phyloP scores from a whole-genome alignment of 2,329 filamentous ascomycete species.

The Arthrobotrys musiformis region DNA sequence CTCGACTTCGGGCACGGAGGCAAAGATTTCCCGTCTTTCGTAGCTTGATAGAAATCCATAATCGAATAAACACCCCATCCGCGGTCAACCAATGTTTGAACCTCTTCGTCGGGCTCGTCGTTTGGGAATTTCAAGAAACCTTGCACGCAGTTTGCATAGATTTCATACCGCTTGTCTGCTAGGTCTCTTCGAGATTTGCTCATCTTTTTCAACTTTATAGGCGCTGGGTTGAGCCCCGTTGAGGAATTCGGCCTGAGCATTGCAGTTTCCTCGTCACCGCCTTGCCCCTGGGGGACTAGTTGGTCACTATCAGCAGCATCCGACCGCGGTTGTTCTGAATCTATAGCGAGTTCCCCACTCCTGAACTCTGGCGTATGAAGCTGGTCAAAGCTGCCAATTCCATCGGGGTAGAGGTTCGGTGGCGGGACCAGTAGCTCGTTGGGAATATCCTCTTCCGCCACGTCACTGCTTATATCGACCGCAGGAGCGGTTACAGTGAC shows the following conservation, averaged over 20 bases:
- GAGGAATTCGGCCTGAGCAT: neutral
- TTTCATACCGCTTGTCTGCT: neutral
- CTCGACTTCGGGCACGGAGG: slow-evolving; percentile 10
- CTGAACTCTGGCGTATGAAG: slow-evolving; percentile 13
- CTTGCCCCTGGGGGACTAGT: neutral
- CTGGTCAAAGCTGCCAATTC: neutral
- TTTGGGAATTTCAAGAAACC: neutral
- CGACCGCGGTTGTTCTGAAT: neutral
- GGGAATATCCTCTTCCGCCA: neutral
- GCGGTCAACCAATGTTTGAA: neutral
- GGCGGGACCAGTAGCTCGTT: neutral
- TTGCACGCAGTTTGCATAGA: slow-evolving; percentile 22
- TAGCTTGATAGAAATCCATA: slow-evolving; percentile 22
- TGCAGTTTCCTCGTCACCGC: neutral
- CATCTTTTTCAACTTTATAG: neutral
- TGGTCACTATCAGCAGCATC: neutral
- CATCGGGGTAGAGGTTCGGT: neutral
- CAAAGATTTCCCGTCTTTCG: neutral
- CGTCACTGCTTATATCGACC: neutral
- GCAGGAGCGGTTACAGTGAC: neutral
- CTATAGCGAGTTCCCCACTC: neutral
- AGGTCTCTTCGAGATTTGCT: neutral
- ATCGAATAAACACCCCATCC: slow-evolving; percentile 22
- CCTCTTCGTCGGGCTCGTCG: neutral
- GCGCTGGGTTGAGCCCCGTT: neutral